Percentiles rank a stretch among this genome's conserved stretches.
Evolutionary conservation across 2,329 filamentous ascomycete species (phyloP).

Genomic region (Fusarium nematophilum): DNA sequence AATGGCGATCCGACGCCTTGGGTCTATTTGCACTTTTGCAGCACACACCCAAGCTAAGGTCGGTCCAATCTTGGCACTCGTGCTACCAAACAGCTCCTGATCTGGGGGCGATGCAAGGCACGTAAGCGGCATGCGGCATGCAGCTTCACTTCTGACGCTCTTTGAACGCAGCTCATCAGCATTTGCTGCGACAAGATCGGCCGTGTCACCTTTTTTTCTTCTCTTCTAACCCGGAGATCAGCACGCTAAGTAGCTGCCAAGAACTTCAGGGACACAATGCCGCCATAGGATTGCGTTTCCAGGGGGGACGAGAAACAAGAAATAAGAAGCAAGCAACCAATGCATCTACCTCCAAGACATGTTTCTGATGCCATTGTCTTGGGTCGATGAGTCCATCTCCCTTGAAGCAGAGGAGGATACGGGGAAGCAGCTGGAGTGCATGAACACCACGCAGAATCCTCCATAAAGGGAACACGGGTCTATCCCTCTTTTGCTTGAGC

Average conservation of each 20-base stretch:
- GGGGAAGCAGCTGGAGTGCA: too few species aligned
- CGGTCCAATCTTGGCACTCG: too few species aligned
- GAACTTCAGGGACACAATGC: not conserved
- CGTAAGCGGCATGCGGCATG: conserved; percentile 22
- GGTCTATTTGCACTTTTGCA: too few species aligned
- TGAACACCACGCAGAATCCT: too few species aligned
- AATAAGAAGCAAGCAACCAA: not conserved
- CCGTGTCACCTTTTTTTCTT: too few species aligned
- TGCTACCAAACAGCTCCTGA: not conserved
- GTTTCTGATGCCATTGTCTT: conserved; percentile 25
- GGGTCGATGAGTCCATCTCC: conserved; percentile 14
- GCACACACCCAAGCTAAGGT: too few species aligned
- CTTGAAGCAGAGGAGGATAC: not conserved
- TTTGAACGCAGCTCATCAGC: not conserved
- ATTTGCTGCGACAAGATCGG: not conserved
- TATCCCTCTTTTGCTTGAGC: not conserved
- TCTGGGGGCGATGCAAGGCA: conserved; percentile 28
- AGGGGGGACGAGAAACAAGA: conserved; percentile 23
- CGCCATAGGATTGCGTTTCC: conserved; percentile 27
- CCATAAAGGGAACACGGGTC: not conserved
- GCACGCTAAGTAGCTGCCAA: not conserved
- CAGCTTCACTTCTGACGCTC: not conserved
- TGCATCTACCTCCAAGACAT: conserved; percentile 17
- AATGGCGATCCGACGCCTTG: too few species aligned
- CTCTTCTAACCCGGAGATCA: too few species aligned